Base-by-base conservation (phyloP, 768 basidiomycete species). In the Tephrocybe sp. region DNA sequence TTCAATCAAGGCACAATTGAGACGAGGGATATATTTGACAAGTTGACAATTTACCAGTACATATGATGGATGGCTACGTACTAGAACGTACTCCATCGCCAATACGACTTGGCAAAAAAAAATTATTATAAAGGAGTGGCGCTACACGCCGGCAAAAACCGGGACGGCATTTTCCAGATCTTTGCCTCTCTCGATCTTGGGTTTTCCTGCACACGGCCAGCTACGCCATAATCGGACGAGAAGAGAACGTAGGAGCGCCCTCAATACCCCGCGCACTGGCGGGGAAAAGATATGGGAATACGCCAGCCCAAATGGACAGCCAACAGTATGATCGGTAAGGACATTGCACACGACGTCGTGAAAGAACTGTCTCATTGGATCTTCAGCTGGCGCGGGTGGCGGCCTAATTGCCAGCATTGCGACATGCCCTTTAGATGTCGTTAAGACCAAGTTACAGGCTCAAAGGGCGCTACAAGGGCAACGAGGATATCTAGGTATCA, bases 371-470 rank as follows among this genome's bases (percentile, higher is more conserved):
- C 52, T 47, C 36, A 45, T 50, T 35, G 45, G 36, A 39, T 53
- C 34, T 31, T 42, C 60, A 91, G 92, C 97, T 65, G 97, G 97
- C 49, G 96, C 96, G 33, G 93, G 93, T 26, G 93, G 96, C 48
- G 97, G 97, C 52, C 76, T 99, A 55, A 86, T 93, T 58, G 89
- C 92, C 45, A 90, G 88, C 68, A 76, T 98, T 55, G 90, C 92
- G 50, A 98, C 96, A 6, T 99, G 97, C 68, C 97, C 97, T 10
- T 78, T 99, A 43, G 97, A 99, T 69, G 96, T 99, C 49, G 78
- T 99, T 70, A 99, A 98, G 77, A 99, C 97, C 3, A 91, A 92
- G 59, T 70, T 99, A 44, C 97, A 99, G 72, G 97, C 97, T n/a
- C 94, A 97, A 68, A 79, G 84, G 42, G 76, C 78, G 14, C 68